phyloP scores from a whole-genome alignment of 2,329 filamentous ascomycete genomes.

The Fragosphaeria purpurea region DNA sequence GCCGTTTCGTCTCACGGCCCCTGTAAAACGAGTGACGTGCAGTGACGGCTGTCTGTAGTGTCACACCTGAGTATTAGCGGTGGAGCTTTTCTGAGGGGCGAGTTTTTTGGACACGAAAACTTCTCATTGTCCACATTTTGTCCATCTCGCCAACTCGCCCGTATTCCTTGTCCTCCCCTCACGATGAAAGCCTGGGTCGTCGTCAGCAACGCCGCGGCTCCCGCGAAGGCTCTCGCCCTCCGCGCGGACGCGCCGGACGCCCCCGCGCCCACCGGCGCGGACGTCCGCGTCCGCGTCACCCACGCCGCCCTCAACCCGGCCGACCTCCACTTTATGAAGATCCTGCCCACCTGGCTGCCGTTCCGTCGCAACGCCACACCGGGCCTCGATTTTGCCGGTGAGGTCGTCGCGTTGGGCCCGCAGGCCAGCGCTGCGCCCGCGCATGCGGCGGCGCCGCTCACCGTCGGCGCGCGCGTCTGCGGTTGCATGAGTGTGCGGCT shows the following conservation, averaged over 20 bases:
- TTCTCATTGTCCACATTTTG: too few species aligned
- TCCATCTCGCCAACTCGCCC: too few species aligned
- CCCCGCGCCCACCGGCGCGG: slow-evolving; percentile 8
- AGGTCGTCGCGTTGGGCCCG: slow-evolving; percentile 21
- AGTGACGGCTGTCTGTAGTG: too few species aligned
- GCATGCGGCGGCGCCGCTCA: slow-evolving; percentile 9
- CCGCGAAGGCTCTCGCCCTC: slow-evolving; percentile 17
- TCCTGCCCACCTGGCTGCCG: slow-evolving; percentile 21
- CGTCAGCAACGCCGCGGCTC: slow-evolving; percentile 16
- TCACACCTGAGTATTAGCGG: too few species aligned
- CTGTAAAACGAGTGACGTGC: too few species aligned
- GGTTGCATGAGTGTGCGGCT: slow-evolving; percentile 20
- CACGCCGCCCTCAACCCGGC: slow-evolving; percentile 28
- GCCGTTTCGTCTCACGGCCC: too few species aligned
- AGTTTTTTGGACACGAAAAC: too few species aligned
- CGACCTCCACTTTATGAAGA: slow-evolving; percentile 22
- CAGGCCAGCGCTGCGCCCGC: not conserved
- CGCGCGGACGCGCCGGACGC: slow-evolving; percentile 7
- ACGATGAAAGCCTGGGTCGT: slow-evolving; percentile 21
- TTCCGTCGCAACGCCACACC: slow-evolving; percentile 21
- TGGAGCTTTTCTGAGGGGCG: too few species aligned
- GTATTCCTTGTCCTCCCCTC: too few species aligned
- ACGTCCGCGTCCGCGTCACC: slow-evolving; percentile 22
- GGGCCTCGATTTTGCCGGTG: slow-evolving; percentile 25
- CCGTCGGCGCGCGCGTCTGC: slow-evolving; percentile 19